Evolutionary conservation across 345 rosid species (phyloP).

Genomic region (Laguncularia racemosa): DNA sequence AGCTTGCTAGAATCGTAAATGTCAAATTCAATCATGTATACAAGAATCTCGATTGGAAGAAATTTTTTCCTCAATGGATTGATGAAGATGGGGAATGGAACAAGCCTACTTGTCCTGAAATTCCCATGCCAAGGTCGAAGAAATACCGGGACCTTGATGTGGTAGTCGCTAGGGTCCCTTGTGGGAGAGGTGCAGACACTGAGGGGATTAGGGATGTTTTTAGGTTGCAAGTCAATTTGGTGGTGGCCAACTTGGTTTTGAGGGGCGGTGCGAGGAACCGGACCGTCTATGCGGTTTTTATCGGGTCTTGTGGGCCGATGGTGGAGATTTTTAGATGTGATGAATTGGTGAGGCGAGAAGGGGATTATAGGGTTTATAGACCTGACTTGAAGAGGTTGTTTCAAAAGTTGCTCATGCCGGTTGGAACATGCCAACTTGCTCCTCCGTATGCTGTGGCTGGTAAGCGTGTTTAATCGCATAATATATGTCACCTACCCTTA

Average conservation of each 20-base stretch:
- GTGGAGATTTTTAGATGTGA: slow-evolving; percentile 69
- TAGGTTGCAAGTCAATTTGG: slow-evolving; percentile 74
- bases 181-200: slow-evolving; percentile 25
- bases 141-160: slow-evolving; percentile 48
- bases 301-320: slow-evolving; percentile 79
- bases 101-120: slow-evolving; percentile 48
- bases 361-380: slow-evolving; percentile 62
- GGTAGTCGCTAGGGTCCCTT: slow-evolving; percentile 59
- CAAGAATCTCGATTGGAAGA: slow-evolving; percentile 35
- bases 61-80: slow-evolving; percentile 69
- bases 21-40: slow-evolving; percentile 35
- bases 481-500: not conserved
- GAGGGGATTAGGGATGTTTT: slow-evolving; percentile 52
- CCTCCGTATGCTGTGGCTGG: slow-evolving; percentile 38
- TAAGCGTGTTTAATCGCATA: slow-evolving; percentile 8
- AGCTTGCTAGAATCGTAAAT: slow-evolving; percentile 13
- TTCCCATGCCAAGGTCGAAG: slow-evolving; percentile 49
- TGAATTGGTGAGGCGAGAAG: slow-evolving; percentile 46
- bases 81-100: slow-evolving; percentile 36
- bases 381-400: slow-evolving; percentile 45
- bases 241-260: slow-evolving; percentile 67
- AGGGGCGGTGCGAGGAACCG: slow-evolving; percentile 23
- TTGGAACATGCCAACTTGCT: slow-evolving; percentile 78
- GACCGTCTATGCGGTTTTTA: slow-evolving; percentile 42
- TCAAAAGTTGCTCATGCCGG: slow-evolving; percentile 67